phyloP scores from a whole-genome alignment of 192 early-diverging fungal species.

The Allomyces macrogynus region DNA sequence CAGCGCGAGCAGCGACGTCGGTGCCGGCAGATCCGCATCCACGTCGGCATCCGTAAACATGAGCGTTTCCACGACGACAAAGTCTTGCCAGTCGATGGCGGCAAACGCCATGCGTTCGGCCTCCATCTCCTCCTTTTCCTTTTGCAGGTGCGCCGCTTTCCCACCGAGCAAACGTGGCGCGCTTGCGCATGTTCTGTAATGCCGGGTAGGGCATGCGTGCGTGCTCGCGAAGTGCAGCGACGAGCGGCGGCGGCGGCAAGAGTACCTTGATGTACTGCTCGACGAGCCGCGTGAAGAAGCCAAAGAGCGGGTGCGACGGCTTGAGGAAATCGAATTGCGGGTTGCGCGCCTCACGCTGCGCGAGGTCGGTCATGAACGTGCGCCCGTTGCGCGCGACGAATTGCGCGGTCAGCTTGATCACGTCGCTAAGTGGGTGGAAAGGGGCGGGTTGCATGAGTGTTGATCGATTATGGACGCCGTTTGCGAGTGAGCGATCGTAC shows the following conservation, averaged over 20 bases:
- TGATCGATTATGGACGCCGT: background rate
- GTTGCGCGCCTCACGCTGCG: conserved; percentile 63
- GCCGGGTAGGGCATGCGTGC: background rate
- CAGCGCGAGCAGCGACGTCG: conserved; percentile 60
- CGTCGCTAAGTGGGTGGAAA: conserved; percentile 26
- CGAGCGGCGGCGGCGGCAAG: conserved; percentile 36
- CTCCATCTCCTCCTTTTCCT: conserved; percentile 56
- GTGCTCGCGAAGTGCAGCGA: conserved; percentile 13
- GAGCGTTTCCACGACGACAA: conserved; percentile 85
- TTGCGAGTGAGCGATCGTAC: conserved; percentile 17
- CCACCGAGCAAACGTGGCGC: background rate
- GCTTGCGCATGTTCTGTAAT: conserved; percentile 7
- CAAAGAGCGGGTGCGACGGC: conserved; percentile 74
- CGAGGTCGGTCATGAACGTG: conserved; percentile 59
- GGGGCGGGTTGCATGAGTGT: background rate
- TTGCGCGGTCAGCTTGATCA: conserved; percentile 83
- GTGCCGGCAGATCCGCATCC: conserved; percentile 42
- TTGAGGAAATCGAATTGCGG: conserved; percentile 92
- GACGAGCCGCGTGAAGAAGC: conserved; percentile 74
- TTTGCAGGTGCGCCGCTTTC: conserved; percentile 22
- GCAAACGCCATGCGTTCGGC: conserved; percentile 68
- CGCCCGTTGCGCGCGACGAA: conserved; percentile 89
- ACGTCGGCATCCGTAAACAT: conserved; percentile 89
- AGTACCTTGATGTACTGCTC: conserved; percentile 78
- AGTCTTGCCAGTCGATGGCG: conserved; percentile 96